Evolutionary conservation across 495 filamentous ascomycete genomes (phyloP).

Genomic region (Oidiodendron maius): DNA sequence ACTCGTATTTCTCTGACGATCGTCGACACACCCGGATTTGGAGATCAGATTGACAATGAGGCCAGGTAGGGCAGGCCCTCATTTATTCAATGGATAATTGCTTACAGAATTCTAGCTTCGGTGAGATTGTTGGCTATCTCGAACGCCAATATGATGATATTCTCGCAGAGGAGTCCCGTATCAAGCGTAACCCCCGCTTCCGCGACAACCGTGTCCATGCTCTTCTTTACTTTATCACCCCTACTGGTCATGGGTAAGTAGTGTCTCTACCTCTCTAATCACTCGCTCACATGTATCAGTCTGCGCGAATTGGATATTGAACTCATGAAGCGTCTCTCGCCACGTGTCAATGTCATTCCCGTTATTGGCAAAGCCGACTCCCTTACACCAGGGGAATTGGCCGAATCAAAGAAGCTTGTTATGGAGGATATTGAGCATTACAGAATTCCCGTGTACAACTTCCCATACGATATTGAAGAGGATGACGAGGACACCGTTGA

Average conservation of each 20-base stretch:
- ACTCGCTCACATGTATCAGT: conserved; percentile 34
- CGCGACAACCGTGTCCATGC: conserved; percentile 98
- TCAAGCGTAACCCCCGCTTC: conserved; percentile 99
- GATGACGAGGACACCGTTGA: conserved; percentile 99
- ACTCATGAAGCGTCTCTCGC: conserved; percentile 97
- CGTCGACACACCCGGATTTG: conserved; percentile 97
- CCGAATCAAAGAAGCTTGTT: conserved; percentile 98
- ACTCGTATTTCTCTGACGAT: conserved; percentile 97
- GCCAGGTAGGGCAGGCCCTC: conserved; percentile 39
- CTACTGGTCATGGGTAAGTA: conserved; percentile 86
- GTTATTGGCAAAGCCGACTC: conserved; percentile 98
- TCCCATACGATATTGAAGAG: conserved; percentile 99
- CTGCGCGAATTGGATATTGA: conserved; percentile 98
- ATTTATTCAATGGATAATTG: neutral
- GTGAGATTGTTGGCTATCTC: conserved; percentile 94
- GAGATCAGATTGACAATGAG: conserved; percentile 99
- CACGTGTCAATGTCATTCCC: conserved; percentile 97
- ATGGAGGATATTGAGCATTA: conserved; percentile 99
- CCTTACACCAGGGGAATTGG: conserved; percentile 90
- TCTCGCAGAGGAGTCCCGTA: conserved; percentile 96
- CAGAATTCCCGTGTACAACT: conserved; percentile 99
- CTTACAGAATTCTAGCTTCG: conserved; percentile 57
- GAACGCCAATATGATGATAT: conserved; percentile 99
- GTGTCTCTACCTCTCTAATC: neutral
- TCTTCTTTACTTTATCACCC: conserved; percentile 98